A percentile compares a stretch with the other conserved stretches of the same genome.
Evolutionary conservation across 495 filamentous ascomycete species (phyloP).

Genomic region (Penicillium goetzii): DNA sequence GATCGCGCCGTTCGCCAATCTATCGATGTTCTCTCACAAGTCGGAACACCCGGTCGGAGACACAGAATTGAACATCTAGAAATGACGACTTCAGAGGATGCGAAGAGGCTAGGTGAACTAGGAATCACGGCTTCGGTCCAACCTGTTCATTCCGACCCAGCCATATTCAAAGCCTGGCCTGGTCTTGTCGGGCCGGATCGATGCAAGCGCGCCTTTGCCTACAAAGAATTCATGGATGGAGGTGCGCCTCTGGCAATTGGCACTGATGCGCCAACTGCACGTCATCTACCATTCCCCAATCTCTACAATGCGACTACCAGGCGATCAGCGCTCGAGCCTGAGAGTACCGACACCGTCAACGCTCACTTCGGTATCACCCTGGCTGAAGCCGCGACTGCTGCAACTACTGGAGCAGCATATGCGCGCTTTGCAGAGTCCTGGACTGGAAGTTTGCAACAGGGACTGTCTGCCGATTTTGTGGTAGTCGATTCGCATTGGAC

Average conservation of each 20-base stretch:
- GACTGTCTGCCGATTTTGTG: conserved; percentile 59
- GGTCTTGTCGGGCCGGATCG: conserved; percentile 56
- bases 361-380: conserved; percentile 51
- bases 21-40: conserved; percentile 55
- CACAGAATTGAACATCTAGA: conserved; percentile 68
- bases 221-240: conserved; percentile 60
- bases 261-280: conserved; percentile 53
- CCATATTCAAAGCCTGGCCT: conserved; percentile 63
- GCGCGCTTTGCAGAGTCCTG: conserved; percentile 60
- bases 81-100: conserved; percentile 56
- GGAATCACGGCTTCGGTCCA: conserved; percentile 67
- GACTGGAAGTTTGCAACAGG: conserved; percentile 54
- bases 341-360: conserved; percentile 52
- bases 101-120: conserved; percentile 53
- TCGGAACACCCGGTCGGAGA: conserved; percentile 42
- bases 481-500: conserved; percentile 62
- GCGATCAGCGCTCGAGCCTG: conserved; percentile 55
- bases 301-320: conserved; percentile 63
- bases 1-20: conserved; percentile 59
- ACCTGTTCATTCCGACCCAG: conserved; percentile 64
- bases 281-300: conserved; percentile 51
- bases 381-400: conserved; percentile 56
- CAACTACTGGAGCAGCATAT: conserved; percentile 60
- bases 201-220: conserved; percentile 61
- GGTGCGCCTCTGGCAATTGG: conserved; percentile 61